Conservation (phyloP, 768 basidiomycete species). For the Tubosaeta sp. region DNA sequence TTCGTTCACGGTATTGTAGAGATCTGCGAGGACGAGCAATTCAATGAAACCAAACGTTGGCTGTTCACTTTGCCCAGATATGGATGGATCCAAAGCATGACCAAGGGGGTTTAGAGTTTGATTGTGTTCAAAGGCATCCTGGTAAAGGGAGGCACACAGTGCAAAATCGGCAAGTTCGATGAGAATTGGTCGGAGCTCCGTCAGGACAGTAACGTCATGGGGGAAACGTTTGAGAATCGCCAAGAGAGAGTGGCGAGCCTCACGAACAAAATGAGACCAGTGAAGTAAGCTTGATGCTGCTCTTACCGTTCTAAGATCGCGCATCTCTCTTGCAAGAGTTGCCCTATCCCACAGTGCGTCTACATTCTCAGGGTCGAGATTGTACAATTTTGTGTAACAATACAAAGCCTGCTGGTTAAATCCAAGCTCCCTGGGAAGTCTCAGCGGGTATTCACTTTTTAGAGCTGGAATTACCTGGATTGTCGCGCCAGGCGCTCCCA, state of each 20-base stretch:
- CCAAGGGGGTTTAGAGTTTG: slow-evolving; percentile 39
- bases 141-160: slow-evolving; percentile 63
- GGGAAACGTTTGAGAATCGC: slow-evolving; percentile 34
- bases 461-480: slow-evolving; percentile 53
- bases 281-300: neutral
- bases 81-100: slow-evolving; percentile 31
- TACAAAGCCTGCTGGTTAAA: slow-evolving; percentile 86
- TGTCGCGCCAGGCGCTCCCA: slow-evolving; percentile 81
- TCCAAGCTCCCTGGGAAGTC: slow-evolving; percentile 56
- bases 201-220: slow-evolving; percentile 73
- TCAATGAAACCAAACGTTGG: slow-evolving; percentile 41
- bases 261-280: neutral
- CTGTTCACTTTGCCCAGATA: slow-evolving; percentile 1
- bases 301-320: slow-evolving; percentile 62
- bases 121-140: slow-evolving; percentile 71
- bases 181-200: slow-evolving; percentile 55
- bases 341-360: slow-evolving; percentile 91
- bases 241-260: slow-evolving; percentile 28
- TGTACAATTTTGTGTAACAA: slow-evolving; percentile 82
- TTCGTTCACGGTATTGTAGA: slow-evolving; percentile 69
- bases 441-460: slow-evolving; percentile 59
- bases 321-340: slow-evolving; percentile 69
- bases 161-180: slow-evolving; percentile 61
- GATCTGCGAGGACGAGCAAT: slow-evolving; percentile 80
- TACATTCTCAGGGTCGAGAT: slow-evolving; percentile 74